Conservation (phyloP, 2,329 filamentous ascomycete species). For the Teratosphaeria viscida region DNA sequence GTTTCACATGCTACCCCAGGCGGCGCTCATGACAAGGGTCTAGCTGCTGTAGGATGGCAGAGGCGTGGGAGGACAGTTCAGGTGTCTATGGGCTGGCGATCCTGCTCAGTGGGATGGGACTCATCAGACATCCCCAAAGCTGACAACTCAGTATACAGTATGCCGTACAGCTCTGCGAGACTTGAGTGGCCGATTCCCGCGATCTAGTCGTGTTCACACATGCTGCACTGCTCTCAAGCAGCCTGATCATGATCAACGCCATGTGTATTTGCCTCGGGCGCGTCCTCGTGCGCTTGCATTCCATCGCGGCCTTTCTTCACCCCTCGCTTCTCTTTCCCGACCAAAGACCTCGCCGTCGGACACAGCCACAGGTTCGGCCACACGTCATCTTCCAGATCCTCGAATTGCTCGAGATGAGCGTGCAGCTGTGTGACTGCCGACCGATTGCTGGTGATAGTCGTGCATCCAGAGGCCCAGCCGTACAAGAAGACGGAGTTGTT, state of each 20-base stretch:
- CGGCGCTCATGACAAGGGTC: background rate
- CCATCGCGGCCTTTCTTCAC: background rate
- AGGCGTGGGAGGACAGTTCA: background rate
- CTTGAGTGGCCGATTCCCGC: background rate
- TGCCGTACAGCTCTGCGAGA: background rate
- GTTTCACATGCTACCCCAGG: background rate
- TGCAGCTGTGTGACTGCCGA: slow-evolving; percentile 58
- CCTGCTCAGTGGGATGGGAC: background rate
- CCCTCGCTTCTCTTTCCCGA: slow-evolving; percentile 50
- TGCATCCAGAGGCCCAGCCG: slow-evolving; percentile 54
- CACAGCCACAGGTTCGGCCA: slow-evolving; percentile 57
- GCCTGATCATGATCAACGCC: background rate
- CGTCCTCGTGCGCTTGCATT: background rate
- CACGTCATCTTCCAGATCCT: slow-evolving; percentile 37
- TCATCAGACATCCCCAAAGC: background rate
- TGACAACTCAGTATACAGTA: background rate
- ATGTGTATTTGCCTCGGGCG: background rate
- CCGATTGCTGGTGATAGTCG: slow-evolving; percentile 62
- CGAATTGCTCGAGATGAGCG: slow-evolving; percentile 43
- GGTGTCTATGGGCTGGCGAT: background rate
- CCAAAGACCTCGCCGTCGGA: slow-evolving; percentile 53
- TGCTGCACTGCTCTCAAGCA: background rate
- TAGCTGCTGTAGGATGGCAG: background rate
- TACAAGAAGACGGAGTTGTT: slow-evolving; percentile 64
- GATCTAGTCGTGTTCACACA: background rate